Evolutionary conservation across 345 rosid species (phyloP).

Genomic region (Murraya koenigii): DNA sequence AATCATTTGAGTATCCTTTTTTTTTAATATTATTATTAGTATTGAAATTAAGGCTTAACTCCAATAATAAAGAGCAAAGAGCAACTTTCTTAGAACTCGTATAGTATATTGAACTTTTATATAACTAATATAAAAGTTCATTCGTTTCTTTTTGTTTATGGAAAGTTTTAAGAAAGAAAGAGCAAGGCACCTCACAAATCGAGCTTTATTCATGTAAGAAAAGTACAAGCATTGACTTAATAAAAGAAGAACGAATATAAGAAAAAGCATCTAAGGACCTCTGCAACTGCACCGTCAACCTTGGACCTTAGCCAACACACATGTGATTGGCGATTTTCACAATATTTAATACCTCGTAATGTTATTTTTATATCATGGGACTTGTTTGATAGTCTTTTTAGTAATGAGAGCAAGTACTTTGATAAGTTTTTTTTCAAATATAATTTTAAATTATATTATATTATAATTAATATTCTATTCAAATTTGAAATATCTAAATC

Average conservation of each 20-base stretch:
- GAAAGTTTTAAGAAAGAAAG: background rate
- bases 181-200: background rate
- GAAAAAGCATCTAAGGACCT: background rate
- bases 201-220: background rate
- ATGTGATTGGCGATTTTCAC: background rate
- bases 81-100: too few relatives aligned
- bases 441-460: too few relatives aligned
- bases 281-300: background rate
- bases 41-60: too few relatives aligned
- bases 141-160: background rate
- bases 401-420: background rate
- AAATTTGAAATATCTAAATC: too few relatives aligned
- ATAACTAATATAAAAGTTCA: background rate
- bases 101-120: too few relatives aligned
- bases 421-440: background rate
- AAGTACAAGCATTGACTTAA: background rate
- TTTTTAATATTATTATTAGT: too few relatives aligned
- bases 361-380: background rate
- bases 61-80: too few relatives aligned
- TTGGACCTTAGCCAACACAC: background rate
- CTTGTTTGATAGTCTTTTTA: background rate
- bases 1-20: too few relatives aligned
- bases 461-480: too few relatives aligned
- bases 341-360: background rate
- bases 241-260: background rate